Conservation (phyloP, 2,329 filamentous ascomycete genomes). For the Ophiostoma pallidulum region DNA sequence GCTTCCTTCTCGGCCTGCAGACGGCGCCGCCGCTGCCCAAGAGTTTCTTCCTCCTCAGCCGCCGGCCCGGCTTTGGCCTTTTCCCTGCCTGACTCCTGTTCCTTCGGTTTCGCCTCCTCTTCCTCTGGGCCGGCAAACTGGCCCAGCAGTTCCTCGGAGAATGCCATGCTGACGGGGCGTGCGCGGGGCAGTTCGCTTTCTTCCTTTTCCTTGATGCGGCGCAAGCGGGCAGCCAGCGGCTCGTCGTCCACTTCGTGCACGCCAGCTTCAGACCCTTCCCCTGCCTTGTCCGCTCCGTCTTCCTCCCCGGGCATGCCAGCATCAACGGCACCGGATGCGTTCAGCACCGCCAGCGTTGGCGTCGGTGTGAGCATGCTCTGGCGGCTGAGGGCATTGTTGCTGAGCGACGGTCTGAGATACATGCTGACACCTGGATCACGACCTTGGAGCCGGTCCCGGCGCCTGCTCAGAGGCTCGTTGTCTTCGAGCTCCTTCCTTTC, state of each 20-base stretch:
- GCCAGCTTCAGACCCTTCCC: slow-evolving; percentile 24
- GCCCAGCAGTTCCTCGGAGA: slow-evolving; percentile 59
- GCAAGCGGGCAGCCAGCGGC: slow-evolving; percentile 56
- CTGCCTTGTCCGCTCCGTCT: slow-evolving; percentile 11
- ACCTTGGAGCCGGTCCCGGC: slow-evolving; percentile 66
- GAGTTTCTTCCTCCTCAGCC: slow-evolving; percentile 59
- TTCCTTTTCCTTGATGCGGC: slow-evolving; percentile 52
- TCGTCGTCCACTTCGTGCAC: slow-evolving; percentile 51
- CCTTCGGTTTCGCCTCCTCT: slow-evolving; percentile 25
- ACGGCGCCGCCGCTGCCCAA: slow-evolving; percentile 66
- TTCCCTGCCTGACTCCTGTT: slow-evolving; percentile 24
- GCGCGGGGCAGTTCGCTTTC: slow-evolving; percentile 40
- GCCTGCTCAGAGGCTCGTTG: slow-evolving; percentile 74
- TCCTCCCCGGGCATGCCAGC: not conserved
- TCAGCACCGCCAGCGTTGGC: slow-evolving; percentile 16
- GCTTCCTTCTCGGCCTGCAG: slow-evolving; percentile 62
- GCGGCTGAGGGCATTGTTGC: slow-evolving; percentile 25
- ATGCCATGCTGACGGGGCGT: slow-evolving; percentile 54
- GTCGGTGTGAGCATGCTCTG: slow-evolving; percentile 37
- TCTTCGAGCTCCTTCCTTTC: slow-evolving; percentile 81
- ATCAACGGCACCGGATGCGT: slow-evolving; percentile 14
- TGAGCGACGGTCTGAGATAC: slow-evolving; percentile 17
- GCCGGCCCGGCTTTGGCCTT: slow-evolving; percentile 19
- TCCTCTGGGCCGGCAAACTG: slow-evolving; percentile 48
- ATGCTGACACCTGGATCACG: slow-evolving; percentile 32